Evolutionary conservation across 495 filamentous ascomycete species (phyloP).

Genomic region (Cladorrhinum samala): DNA sequence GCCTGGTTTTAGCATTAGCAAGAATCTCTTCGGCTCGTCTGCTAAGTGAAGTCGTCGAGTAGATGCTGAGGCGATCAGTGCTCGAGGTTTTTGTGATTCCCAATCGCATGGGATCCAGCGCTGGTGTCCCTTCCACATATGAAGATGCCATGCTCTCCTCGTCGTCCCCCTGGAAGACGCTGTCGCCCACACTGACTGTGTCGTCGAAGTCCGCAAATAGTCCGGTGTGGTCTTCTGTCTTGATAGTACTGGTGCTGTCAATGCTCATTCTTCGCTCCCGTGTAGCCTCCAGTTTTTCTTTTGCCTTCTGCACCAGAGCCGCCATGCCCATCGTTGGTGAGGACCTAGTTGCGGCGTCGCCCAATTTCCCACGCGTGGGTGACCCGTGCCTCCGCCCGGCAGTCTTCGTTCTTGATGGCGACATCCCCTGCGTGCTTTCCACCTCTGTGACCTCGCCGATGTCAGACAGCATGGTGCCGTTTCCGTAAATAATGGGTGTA

Average conservation of each 20-base stretch:
- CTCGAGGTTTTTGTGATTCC: slow-evolving; percentile 23
- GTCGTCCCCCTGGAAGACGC: slow-evolving; percentile 53
- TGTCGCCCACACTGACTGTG: slow-evolving; percentile 49
- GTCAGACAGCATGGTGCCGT: slow-evolving; percentile 61
- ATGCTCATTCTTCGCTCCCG: slow-evolving; percentile 39
- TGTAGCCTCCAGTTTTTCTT: slow-evolving; percentile 25
- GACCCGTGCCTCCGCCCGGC: slow-evolving; percentile 9
- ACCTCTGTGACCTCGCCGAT: slow-evolving; percentile 66
- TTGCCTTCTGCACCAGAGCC: slow-evolving; percentile 33
- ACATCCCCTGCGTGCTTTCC: slow-evolving; percentile 44
- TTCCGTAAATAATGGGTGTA: slow-evolving; percentile 54
- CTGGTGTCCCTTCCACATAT: slow-evolving; percentile 36
- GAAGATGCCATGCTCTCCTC: slow-evolving; percentile 52
- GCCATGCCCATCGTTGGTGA: slow-evolving; percentile 31
- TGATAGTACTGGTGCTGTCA: slow-evolving; percentile 48
- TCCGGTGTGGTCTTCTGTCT: slow-evolving; percentile 36
- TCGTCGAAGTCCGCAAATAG: slow-evolving; percentile 53
- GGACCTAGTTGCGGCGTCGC: slow-evolving; percentile 25
- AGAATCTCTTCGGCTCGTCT: slow-evolving; percentile 81
- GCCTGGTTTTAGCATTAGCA: slow-evolving; percentile 79
- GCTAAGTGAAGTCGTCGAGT: slow-evolving; percentile 69
- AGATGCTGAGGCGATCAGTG: slow-evolving; percentile 32
- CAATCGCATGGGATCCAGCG: slow-evolving; percentile 15
- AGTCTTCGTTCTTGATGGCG: slow-evolving; percentile 18
- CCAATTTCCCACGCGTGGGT: slow-evolving; percentile 15